Base-by-base conservation (phyloP, 2,329 filamentous ascomycete species). In the Coniochaeta ligniaria region DNA sequence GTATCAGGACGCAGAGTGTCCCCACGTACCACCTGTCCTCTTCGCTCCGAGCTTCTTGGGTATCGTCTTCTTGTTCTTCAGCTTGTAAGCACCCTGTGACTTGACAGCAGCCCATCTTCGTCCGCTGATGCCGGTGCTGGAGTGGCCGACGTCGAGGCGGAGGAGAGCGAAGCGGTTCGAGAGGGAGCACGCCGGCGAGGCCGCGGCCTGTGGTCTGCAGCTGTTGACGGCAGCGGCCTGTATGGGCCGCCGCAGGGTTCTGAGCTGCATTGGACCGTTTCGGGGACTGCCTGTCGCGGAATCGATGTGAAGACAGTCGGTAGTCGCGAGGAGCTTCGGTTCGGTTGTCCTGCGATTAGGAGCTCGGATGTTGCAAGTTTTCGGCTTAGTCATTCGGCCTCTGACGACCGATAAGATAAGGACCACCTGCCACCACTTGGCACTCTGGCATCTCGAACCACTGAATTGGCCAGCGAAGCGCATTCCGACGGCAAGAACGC, bases 11-110 rank as follows among this genome's bases (percentile, higher is more conserved):
- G 8, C 33, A 9, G 6, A 20, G n/a, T 43, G 11, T 35, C 17
- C 22, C 22, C 3, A 78, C 84, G 50, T 80, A 90, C 91, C 94
- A 74, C 91, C 92, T 20, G 89, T 88, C 76, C 94, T 92, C 82
- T 99, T 99, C 6, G 94, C 93, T 67, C 95, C 95, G 66, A 99
- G 79, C 73, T 96, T 92, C 79, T 96, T 96, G 33, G 83, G 79
- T 62, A 85, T 80, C 26, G 83, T 84, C 71, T 80, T 81, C 74
- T 84, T 83, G 69, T 79, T 78, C 67, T 78, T 79, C 67, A 85
- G 71, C 69, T 90, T 96, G 75, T 88, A 87, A 58, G 83, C 83
- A 73, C 85, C 85, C 76, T 88, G 86, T 52, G 84, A 79, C 71
- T 87, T 87, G 71, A 85, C 83, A 26, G 82, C 78, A 65, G 83